phyloP scores from a whole-genome alignment of 1,139 yeast genomes.

The Oligophagozyma castellii region DNA sequence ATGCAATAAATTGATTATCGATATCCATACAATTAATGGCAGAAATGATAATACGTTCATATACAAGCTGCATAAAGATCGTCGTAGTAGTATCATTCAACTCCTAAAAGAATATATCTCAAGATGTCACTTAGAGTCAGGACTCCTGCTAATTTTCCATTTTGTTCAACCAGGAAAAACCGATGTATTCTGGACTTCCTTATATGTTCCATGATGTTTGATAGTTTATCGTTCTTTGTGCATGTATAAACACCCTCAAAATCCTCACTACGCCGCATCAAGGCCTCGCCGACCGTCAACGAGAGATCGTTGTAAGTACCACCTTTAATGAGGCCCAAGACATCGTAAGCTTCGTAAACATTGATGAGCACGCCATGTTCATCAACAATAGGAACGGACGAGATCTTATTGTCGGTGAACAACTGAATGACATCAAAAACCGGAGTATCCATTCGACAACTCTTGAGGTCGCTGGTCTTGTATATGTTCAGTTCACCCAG shows the following conservation, averaged over 20 bases:
- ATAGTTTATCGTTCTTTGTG: conserved; percentile 72
- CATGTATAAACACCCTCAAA: conserved; percentile 98
- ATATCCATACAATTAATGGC: too few species aligned
- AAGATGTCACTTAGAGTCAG: conserved; percentile 86
- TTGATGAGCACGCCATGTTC: conserved; percentile 61
- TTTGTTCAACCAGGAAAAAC: conserved; percentile 79
- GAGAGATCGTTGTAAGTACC: conserved; percentile 88
- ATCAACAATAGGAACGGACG: conserved; percentile 89
- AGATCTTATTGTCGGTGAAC: conserved; percentile 64
- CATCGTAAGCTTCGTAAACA: conserved; percentile 94
- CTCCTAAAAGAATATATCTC: conserved; percentile 65
- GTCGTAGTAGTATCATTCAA: too few species aligned
- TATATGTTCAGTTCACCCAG: conserved; percentile 58
- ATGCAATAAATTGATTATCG: too few species aligned
- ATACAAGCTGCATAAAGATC: too few species aligned
- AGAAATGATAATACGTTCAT: too few species aligned
- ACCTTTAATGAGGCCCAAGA: conserved; percentile 81
- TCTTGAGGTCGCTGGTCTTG: conserved; percentile 44
- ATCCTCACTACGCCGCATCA: conserved; percentile 88
- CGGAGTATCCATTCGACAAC: conserved; percentile 84
- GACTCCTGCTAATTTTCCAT: conserved; percentile 66
- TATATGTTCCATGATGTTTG: conserved; percentile 88
- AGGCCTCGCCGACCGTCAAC: conserved; percentile 89
- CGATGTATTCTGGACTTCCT: conserved; percentile 85
- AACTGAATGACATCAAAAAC: conserved; percentile 87